phyloP scores from a whole-genome alignment of 2,329 filamentous ascomycete species.

The Zalaria sp. region DNA sequence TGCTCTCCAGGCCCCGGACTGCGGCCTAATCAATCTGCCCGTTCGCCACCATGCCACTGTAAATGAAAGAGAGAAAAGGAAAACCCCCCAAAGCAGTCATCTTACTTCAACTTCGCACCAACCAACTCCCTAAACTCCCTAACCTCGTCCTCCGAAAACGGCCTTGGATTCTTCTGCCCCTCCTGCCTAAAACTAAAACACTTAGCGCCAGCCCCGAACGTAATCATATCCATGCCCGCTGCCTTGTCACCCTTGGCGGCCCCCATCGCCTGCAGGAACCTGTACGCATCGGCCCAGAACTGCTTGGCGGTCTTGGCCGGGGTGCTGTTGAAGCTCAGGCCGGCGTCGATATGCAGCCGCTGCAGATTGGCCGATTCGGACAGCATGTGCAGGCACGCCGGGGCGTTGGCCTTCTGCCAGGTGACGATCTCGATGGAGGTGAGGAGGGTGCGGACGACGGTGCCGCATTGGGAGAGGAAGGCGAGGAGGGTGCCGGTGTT shows the following conservation, averaged over 20 bases:
- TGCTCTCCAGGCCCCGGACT: too few species aligned
- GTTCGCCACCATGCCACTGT: too few species aligned
- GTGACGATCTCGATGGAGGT: conserved; percentile 12
- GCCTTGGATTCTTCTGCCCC: conserved; percentile 7
- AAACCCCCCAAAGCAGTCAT: conserved; percentile 1
- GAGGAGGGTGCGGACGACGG: conserved; percentile 10
- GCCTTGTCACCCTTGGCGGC: conserved; percentile 10
- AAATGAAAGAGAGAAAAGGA: background rate
- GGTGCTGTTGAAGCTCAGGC: conserved; percentile 14
- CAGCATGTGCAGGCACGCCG: conserved; percentile 18
- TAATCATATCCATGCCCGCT: conserved; percentile 14
- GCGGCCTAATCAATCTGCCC: too few species aligned
- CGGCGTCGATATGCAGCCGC: conserved; percentile 14
- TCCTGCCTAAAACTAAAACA: conserved; percentile 17
- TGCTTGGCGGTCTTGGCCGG: conserved; percentile 18
- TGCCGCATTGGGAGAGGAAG: conserved; percentile 17
- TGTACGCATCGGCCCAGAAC: conserved; percentile 19
- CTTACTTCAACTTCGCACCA: conserved; percentile 18
- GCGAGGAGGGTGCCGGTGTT: conserved; percentile 15
- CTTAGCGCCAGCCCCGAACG: conserved; percentile 10
- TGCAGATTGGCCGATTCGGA: conserved; percentile 15
- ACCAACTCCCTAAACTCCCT: conserved; percentile 14
- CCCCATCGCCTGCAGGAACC: conserved; percentile 14
- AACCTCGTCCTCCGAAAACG: conserved; percentile 10
- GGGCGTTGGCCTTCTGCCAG: conserved; percentile 16